Percentiles rank a stretch among this genome's conserved stretches.
Evolutionary conservation across 495 filamentous ascomycete genomes (phyloP).

Genomic region (Hypomontagnella submonticulosa): DNA sequence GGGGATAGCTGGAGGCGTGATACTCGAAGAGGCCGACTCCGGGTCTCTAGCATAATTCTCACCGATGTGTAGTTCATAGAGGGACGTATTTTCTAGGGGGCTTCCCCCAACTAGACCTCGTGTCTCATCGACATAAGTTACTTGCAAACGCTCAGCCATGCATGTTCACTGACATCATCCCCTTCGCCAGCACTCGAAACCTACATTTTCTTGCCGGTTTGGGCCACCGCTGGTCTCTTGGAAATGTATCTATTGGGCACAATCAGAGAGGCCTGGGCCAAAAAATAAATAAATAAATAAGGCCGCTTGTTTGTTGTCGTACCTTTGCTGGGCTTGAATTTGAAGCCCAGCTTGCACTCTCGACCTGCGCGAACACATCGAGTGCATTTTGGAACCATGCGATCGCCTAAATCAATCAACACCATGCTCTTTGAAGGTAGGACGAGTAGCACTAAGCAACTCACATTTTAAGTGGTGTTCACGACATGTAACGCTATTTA

Average conservation of each 20-base stretch:
- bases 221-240: slow-evolving; percentile 43
- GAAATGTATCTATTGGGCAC: slow-evolving; percentile 35
- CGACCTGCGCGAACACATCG: slow-evolving; percentile 51
- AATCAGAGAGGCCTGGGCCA: slow-evolving; percentile 8
- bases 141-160: slow-evolving; percentile 28
- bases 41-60: slow-evolving; percentile 14
- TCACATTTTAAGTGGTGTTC: slow-evolving; percentile 60
- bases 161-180: neutral
- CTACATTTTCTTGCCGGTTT: slow-evolving; percentile 42
- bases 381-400: slow-evolving; percentile 55
- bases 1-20: slow-evolving; percentile 10
- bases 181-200: neutral
- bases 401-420: slow-evolving; percentile 51
- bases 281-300: too few relatives aligned
- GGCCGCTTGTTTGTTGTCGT: neutral
- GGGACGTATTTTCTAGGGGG: slow-evolving; percentile 26
- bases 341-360: slow-evolving; percentile 48
- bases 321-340: slow-evolving; percentile 48
- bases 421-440: neutral
- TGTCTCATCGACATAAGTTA: slow-evolving; percentile 46
- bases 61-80: slow-evolving; percentile 32
- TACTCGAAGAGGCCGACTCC: slow-evolving; percentile 20
- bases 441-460: neutral
- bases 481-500: slow-evolving; percentile 56
- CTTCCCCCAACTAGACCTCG: slow-evolving; percentile 29